Base-by-base conservation (phyloP, 768 basidiomycete species). In the Neoboletus magnificus region DNA sequence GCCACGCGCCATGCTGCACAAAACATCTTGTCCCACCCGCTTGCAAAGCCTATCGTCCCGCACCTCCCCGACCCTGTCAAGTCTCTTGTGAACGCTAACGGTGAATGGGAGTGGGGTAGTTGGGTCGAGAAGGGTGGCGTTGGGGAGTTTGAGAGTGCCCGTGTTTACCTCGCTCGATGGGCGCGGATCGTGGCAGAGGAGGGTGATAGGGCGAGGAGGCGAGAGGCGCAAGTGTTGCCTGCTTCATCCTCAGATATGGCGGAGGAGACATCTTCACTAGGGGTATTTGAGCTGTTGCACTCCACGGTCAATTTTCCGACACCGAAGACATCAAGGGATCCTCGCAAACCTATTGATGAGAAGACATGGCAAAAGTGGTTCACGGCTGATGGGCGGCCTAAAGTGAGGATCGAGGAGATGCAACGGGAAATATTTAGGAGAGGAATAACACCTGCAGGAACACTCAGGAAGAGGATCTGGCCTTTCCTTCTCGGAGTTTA, bases 131-230 rank as follows among this genome's bases (percentile, higher is more conserved):
- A 90, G 67, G 87, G 91, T 33, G 90, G 93, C 0, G 91, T 97
- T 3, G 93, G 93, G 7, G 94, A 97, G 69, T 98, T 96, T 69
- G 97, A 98, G 73, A 91, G 91, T 56, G 97, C 97, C 1, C 80
- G 95, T 5, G 91, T 98, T 8, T 98, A 98, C 70, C 82, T 99
- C 10, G 97, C 97, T 11, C 80, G 92, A 32, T 99, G 97, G 97
- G 97, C 97, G 4, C 80, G 95, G 48, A 89, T 93, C 55, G 97
- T 98, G 1, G 97, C 97, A 2, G 97, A 99, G 71, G 97, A 98
- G 69, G 97, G 97, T 18, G 97, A 99, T 70, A 81, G 92, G 16
- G 85, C 93, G 6, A 80, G 97, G 41, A 74, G 85, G 60, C 80
- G 82, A 42, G 97, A 99, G 70, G 84, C 89, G 0, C 87, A 88